A percentile compares a stretch with the other conserved stretches of the same genome.
Conservation (phyloP, 2,329 filamentous ascomycete species). For the Dichotomopilus funicola region DNA sequence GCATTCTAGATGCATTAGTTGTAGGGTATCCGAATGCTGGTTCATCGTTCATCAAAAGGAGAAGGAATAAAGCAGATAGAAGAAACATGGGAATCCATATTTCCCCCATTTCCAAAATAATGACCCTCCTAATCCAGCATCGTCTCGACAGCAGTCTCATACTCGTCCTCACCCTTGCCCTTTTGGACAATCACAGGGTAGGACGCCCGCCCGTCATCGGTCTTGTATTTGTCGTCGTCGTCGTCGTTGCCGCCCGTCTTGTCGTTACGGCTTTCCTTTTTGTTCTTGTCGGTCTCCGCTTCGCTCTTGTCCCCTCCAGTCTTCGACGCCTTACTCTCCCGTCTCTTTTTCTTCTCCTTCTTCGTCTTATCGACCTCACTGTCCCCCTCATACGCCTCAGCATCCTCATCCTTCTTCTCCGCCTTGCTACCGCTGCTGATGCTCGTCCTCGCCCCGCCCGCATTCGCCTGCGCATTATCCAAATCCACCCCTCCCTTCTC, state of each 20-base stretch:
- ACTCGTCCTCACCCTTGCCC: constrained; percentile 27
- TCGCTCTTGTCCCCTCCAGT: constrained; percentile 12
- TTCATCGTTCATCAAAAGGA: neutral
- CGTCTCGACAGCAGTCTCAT: constrained; percentile 25
- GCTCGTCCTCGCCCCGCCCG: constrained; percentile 38
- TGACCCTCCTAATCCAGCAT: constrained; percentile 8
- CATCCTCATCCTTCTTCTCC: constrained; percentile 20
- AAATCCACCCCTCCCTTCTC: constrained; percentile 49
- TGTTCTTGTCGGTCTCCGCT: constrained; percentile 6
- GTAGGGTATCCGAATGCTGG: constrained; percentile 2
- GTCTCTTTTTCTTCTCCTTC: constrained; percentile 21
- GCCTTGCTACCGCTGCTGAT: constrained; percentile 25
- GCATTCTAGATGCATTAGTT: constrained; percentile 12
- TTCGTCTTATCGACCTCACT: constrained; percentile 26
- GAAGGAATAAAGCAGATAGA: neutral
- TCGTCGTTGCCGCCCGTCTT: constrained; percentile 15
- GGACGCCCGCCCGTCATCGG: constrained; percentile 18
- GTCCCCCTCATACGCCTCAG: constrained; percentile 29
- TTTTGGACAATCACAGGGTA: constrained; percentile 24
- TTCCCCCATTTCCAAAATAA: neutral
- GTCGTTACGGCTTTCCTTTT: neutral
- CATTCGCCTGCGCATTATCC: constrained; percentile 51
- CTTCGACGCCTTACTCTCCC: constrained; percentile 13
- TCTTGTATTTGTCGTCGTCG: constrained; percentile 20
- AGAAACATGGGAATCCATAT: too few relatives aligned